Evolutionary conservation across 495 filamentous ascomycete species (phyloP).

Genomic region (Hyaloscypha bicolor): DNA sequence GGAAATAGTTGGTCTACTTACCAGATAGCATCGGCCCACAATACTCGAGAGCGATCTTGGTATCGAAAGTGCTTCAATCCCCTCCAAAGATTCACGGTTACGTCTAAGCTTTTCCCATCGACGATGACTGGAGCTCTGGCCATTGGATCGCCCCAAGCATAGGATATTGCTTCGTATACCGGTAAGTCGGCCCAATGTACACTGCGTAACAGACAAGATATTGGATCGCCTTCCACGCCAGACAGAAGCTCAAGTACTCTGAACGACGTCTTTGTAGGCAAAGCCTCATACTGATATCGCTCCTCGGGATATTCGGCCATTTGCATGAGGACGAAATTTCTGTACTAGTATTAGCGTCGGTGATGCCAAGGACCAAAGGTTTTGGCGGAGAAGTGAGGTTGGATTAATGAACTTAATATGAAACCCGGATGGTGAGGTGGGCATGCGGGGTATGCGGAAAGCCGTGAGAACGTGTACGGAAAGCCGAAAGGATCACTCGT

Average conservation of each 20-base stretch:
- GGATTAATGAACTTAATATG: no score
- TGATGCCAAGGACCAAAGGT: no score
- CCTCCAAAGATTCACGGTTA: slow-evolving; percentile 26
- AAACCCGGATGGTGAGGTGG: no score
- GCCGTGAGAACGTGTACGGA: no score
- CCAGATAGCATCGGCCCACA: slow-evolving; percentile 22
- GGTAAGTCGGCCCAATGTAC: slow-evolving; percentile 17
- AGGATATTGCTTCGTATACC: slow-evolving; percentile 41
- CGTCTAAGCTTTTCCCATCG: slow-evolving; percentile 28
- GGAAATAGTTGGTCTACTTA: slow-evolving; percentile 1
- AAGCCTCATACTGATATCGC: slow-evolving; percentile 21
- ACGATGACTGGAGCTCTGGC: slow-evolving; percentile 26
- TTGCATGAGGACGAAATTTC: no score
- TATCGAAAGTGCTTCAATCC: slow-evolving; percentile 16
- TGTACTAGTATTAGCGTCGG: no score
- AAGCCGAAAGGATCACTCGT: no score
- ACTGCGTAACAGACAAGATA: slow-evolving; percentile 25
- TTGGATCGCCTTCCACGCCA: slow-evolving; percentile 19
- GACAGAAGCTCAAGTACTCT: slow-evolving; percentile 24
- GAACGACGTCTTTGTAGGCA: slow-evolving; percentile 23
- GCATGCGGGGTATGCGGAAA: no score
- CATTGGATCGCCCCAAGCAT: slow-evolving; percentile 38
- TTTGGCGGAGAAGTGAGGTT: no score
- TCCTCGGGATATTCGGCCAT: slow-evolving; percentile 3
- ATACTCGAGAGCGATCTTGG: slow-evolving; percentile 13